phyloP scores from a whole-genome alignment of 2,329 filamentous ascomycete genomes.

The Cladophialophora immunda region DNA sequence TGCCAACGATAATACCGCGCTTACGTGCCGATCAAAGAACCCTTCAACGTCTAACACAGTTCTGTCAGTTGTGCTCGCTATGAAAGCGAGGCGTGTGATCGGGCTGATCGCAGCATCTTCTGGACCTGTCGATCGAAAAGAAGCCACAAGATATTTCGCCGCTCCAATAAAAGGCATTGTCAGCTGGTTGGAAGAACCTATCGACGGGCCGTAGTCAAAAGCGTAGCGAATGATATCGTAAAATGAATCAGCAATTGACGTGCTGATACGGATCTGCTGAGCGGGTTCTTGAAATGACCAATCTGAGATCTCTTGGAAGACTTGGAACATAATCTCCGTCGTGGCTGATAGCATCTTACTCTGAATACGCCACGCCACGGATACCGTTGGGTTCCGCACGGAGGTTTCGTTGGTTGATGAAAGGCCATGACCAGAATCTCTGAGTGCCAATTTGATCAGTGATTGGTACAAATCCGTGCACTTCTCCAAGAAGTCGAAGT shows the following conservation, averaged over 20 bases:
- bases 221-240: slow-evolving; percentile 75
- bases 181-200: slow-evolving; percentile 58
- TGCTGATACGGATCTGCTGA: slow-evolving; percentile 74
- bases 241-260: slow-evolving; percentile 73
- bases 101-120: slow-evolving; percentile 79
- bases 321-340: slow-evolving; percentile 78
- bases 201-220: slow-evolving; percentile 75
- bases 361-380: slow-evolving; percentile 57
- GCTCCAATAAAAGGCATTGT: slow-evolving; percentile 74
- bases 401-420: background rate
- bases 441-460: slow-evolving; percentile 77
- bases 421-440: slow-evolving; percentile 35
- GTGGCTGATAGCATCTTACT: slow-evolving; percentile 71
- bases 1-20: slow-evolving; percentile 70
- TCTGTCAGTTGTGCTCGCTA: slow-evolving; percentile 58
- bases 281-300: slow-evolving; percentile 80
- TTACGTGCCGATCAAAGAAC: slow-evolving; percentile 69
- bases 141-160: slow-evolving; percentile 77
- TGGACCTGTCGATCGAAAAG: slow-evolving; percentile 75
- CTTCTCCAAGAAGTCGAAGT: slow-evolving; percentile 79
- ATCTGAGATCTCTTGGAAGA: slow-evolving; percentile 83
- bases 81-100: slow-evolving; percentile 74
- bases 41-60: slow-evolving; percentile 44
- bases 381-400: slow-evolving; percentile 9
- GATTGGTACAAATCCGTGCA: slow-evolving; percentile 77